Conservation (phyloP, 2,329 filamentous ascomycete species). For the Dothiorella sarmentorum region DNA sequence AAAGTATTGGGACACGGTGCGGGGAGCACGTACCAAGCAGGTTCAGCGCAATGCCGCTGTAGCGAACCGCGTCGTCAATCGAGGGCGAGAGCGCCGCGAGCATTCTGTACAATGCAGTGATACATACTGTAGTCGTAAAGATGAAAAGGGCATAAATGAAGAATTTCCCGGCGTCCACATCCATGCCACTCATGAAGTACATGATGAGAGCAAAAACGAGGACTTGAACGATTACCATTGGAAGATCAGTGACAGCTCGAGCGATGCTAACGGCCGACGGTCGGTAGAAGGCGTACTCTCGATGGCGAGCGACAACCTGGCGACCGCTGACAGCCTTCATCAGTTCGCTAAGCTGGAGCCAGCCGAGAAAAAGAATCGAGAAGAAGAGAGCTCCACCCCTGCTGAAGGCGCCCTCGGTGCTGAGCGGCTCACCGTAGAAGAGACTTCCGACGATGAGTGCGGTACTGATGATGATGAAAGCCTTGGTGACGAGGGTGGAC, state of each 20-base stretch:
- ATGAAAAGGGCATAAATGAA: constrained; percentile 65
- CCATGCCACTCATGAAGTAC: constrained; percentile 63
- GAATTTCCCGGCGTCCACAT: constrained; percentile 60
- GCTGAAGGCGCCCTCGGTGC: constrained; percentile 60
- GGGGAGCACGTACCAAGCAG: too few species aligned
- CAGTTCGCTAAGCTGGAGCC: constrained; percentile 73
- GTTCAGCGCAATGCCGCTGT: constrained; percentile 61
- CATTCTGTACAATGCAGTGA: constrained; percentile 64
- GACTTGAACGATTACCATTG: constrained; percentile 57
- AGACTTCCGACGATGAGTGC: constrained; percentile 72
- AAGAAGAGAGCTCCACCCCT: constrained; percentile 64
- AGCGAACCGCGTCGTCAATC: constrained; percentile 64
- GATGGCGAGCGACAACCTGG: constrained; percentile 64
- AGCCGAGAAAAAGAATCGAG: constrained; percentile 62
- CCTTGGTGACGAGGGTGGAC: constrained; percentile 71
- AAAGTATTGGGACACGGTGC: too few species aligned
- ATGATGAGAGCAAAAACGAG: constrained; percentile 59
- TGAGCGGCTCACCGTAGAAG: constrained; percentile 65
- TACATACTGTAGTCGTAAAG: constrained; percentile 59
- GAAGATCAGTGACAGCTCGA: constrained; percentile 61
- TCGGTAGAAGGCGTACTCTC: constrained; percentile 67
- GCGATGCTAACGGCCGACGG: constrained; percentile 63
- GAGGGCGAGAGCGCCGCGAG: constrained; percentile 61
- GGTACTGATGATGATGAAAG: constrained; percentile 74
- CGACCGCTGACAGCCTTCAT: constrained; percentile 73